Evolutionary conservation across 1,284 basidiomycete species (phyloP).

Genomic region (Taiwanofungus camphoratus): DNA sequence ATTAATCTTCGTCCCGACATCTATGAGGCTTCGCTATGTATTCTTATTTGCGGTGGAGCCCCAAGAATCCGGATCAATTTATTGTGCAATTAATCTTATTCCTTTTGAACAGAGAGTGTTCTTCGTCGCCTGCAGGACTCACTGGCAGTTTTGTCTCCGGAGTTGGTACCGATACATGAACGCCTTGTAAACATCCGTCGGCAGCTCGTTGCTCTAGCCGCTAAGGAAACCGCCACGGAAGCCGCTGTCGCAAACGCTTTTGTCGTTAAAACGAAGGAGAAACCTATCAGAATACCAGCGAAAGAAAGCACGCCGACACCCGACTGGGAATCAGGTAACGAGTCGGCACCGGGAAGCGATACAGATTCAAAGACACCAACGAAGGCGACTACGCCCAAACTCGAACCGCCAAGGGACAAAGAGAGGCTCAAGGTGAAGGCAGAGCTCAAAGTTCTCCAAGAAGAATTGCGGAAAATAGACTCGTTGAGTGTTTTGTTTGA

Average conservation of each 20-base stretch:
- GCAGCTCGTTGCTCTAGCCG: conserved; percentile 84
- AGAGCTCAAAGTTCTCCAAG: conserved; percentile 86
- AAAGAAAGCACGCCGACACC: conserved; percentile 3
- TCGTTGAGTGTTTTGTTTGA: conserved; percentile 60
- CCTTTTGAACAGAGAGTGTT: conserved; percentile 55
- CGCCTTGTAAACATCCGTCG: conserved; percentile 85
- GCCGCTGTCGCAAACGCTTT: conserved; percentile 16
- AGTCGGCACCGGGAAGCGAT: conserved; percentile 11
- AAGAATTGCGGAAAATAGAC: conserved; percentile 94
- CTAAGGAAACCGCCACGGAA: conserved; percentile 44
- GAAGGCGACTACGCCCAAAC: conserved; percentile 25
- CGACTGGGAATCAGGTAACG: conserved; percentile 7
- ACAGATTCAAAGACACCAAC: conserved; percentile 26
- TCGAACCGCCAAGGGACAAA: conserved; percentile 36
- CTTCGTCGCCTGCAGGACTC: conserved; percentile 78
- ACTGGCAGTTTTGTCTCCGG: conserved; percentile 77
- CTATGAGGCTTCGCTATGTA: too few relatives aligned
- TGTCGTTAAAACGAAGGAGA: conserved; percentile 6
- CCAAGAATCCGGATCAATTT: too few relatives aligned
- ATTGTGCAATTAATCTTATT: neutral
- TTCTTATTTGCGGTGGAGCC: too few relatives aligned
- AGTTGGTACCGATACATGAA: conserved; percentile 87
- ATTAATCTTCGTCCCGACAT: neutral
- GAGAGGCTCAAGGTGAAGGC: conserved; percentile 74
- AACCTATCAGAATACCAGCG: neutral